Conservation (phyloP, 805 yeast species). For the Kuraishia cidri region DNA sequence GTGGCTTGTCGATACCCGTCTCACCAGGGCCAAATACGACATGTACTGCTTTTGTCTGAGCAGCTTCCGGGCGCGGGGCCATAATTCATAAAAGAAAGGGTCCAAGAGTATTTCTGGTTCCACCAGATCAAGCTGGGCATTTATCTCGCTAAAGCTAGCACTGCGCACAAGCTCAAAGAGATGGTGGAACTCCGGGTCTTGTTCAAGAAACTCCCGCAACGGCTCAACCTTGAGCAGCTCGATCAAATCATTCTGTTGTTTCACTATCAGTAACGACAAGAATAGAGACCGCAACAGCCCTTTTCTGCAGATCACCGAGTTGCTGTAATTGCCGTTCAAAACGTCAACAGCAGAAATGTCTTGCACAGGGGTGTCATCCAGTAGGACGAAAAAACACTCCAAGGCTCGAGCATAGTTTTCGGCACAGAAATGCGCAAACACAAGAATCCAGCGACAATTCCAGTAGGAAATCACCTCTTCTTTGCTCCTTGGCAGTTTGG, state of each 20-base stretch:
- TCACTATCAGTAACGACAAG: constrained; percentile 1
- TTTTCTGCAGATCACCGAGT: not conserved
- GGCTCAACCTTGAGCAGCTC: not conserved
- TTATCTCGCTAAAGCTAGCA: not conserved
- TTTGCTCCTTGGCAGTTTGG: not conserved
- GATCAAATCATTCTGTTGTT: constrained; percentile 1
- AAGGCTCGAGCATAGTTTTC: constrained; percentile 14
- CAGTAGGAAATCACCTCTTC: constrained; percentile 15
- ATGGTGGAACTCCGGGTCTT: not conserved
- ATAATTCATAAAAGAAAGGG: constrained; percentile 1
- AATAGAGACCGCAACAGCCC: constrained; percentile 1
- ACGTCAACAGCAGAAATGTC: constrained; percentile 1
- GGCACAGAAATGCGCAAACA: constrained; percentile 14
- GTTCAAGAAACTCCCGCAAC: not conserved
- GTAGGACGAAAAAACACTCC: constrained; percentile 10
- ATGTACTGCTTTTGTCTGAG: constrained; percentile 17
- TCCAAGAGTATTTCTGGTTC: not conserved
- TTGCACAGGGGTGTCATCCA: constrained; percentile 1
- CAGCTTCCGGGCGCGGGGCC: not conserved
- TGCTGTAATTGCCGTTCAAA: constrained; percentile 3
- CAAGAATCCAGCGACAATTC: constrained; percentile 17
- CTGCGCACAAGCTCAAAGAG: not conserved
- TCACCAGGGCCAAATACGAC: constrained; percentile 21
- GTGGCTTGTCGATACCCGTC: constrained; percentile 11
- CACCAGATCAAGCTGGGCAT: not conserved